Evolutionary conservation across 1,284 basidiomycete species (phyloP).

Genomic region (Phellopilus nigrolimitatus): DNA sequence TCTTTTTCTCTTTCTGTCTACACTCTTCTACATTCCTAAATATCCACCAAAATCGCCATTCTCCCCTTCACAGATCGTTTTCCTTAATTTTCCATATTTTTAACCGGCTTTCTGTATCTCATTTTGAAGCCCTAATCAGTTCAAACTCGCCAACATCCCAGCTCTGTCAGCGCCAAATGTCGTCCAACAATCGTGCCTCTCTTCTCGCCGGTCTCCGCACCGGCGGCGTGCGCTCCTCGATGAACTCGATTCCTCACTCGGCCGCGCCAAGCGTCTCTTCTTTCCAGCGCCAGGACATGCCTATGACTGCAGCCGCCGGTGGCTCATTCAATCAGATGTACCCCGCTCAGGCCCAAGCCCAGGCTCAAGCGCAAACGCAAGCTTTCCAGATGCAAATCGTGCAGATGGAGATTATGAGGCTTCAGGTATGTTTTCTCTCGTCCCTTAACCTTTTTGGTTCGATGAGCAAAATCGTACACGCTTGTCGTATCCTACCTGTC

Average conservation of each 20-base stretch:
- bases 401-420: constrained; percentile 72
- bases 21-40: constrained; percentile 16
- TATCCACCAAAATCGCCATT: constrained; percentile 16
- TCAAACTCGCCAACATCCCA: constrained; percentile 30
- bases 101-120: neutral
- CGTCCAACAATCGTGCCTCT: constrained; percentile 65
- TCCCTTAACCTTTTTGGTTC: neutral
- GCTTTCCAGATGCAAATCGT: constrained; percentile 75
- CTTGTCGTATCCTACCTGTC: neutral
- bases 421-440: constrained; percentile 52
- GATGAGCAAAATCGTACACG: neutral
- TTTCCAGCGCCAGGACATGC: constrained; percentile 47
- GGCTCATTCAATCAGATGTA: constrained; percentile 53
- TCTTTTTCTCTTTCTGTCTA: constrained; percentile 21
- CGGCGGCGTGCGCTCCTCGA: constrained; percentile 72
- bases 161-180: constrained; percentile 37
- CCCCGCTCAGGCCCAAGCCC: constrained; percentile 40
- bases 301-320: constrained; percentile 69
- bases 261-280: constrained; percentile 60
- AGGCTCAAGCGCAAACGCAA: constrained; percentile 40
- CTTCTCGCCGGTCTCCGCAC: constrained; percentile 81
- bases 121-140: constrained; percentile 19
- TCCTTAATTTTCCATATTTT: constrained; percentile 20
- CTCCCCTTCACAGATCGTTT: constrained; percentile 25
- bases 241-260: constrained; percentile 59